phyloP scores from a whole-genome alignment of 2,329 filamentous ascomycete genomes.

The Myriangium duriaei region DNA sequence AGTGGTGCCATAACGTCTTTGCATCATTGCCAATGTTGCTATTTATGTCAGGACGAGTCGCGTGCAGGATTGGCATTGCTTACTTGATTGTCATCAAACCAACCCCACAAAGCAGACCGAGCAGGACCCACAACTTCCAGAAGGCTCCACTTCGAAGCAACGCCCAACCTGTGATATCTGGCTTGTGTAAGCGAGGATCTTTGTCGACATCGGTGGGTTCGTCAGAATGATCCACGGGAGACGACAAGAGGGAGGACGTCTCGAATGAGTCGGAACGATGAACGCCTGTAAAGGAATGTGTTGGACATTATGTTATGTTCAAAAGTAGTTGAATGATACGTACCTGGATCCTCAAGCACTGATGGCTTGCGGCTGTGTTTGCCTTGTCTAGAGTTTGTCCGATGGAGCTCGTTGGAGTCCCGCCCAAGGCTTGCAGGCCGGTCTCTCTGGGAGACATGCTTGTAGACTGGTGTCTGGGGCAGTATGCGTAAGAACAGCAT shows the following conservation, averaged over 20 bases:
- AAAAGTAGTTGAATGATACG: constrained; percentile 21
- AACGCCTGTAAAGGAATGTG: constrained; percentile 10
- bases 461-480: constrained; percentile 45
- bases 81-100: constrained; percentile 99
- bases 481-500: constrained; percentile 78
- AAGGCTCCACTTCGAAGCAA: constrained; percentile 66
- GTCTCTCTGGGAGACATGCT: constrained; percentile 38
- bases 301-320: constrained; percentile 5
- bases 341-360: constrained; percentile 51
- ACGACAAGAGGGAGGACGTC: constrained; percentile 66
- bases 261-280: constrained; percentile 46
- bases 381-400: constrained; percentile 35
- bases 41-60: constrained; percentile 21
- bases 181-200: constrained; percentile 55
- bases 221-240: constrained; percentile 38
- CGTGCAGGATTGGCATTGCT: no score
- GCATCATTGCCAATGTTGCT: constrained; percentile 89
- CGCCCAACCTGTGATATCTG: constrained; percentile 80
- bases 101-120: constrained; percentile 84
- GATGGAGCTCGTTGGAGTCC: constrained; percentile 33
- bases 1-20: constrained; percentile 78
- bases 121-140: constrained; percentile 79
- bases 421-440: constrained; percentile 31
- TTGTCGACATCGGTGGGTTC: constrained; percentile 48
- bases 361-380: constrained; percentile 27